These are phyloP conservation scores for Acer yangbiense DNA, from an alignment of 345 rosid species.

Conservation along the genomic window DNA sequence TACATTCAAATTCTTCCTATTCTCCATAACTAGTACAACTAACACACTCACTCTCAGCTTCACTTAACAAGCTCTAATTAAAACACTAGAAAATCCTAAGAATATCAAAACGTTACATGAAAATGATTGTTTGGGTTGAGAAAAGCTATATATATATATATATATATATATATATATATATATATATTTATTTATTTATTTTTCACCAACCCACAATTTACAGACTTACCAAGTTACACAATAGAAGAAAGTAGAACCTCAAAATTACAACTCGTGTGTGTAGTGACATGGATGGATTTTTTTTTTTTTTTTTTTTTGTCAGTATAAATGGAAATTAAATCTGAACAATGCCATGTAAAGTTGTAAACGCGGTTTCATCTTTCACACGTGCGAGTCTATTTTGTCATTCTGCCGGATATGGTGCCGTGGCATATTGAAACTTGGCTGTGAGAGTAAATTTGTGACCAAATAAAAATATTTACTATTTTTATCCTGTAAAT, in stretches of 20 bases:
- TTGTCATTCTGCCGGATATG: not conserved
- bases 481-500: not conserved
- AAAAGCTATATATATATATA: too few relatives aligned
- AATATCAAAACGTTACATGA: not conserved
- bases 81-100: slow-evolving; percentile 2
- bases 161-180: too few relatives aligned
- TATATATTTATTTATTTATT: too few relatives aligned
- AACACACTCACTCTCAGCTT: too few relatives aligned
- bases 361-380: not conserved
- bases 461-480: not conserved
- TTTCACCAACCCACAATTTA: not conserved
- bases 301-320: not conserved
- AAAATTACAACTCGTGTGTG: too few relatives aligned
- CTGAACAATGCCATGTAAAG: not conserved
- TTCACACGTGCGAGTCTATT: not conserved
- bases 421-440: not conserved
- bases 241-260: too few relatives aligned
- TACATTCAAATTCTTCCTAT: slow-evolving; percentile 12
- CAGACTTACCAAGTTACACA: not conserved
- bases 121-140: not conserved
- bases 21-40: not conserved
- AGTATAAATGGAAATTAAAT: not conserved
- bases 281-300: slow-evolving; percentile 11
- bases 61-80: not conserved
- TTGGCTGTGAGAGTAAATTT: not conserved